These are phyloP conservation scores for Sclerotinia nivalis DNA, from an alignment of 2,329 filamentous ascomycete species.

Conservation along the genomic window DNA sequence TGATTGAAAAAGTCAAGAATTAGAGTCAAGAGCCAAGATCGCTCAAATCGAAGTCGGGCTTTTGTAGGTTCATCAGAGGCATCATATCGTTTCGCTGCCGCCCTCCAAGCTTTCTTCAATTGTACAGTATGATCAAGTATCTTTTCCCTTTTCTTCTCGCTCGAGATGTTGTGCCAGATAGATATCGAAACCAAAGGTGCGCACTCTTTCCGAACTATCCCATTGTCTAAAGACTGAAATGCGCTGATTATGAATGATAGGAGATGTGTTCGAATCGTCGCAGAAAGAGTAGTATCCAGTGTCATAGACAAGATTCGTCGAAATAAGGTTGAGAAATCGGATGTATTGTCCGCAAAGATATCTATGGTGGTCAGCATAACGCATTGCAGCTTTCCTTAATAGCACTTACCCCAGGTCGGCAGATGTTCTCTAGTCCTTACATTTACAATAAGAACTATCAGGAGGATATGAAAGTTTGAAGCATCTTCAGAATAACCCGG, in stretches of 20 bases:
- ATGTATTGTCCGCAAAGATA: slow-evolving; percentile 73
- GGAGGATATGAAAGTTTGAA: slow-evolving; percentile 86
- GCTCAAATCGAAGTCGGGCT: slow-evolving; percentile 81
- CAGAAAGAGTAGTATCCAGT: slow-evolving; percentile 67
- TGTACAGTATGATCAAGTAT: slow-evolving; percentile 72
- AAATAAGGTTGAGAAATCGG: slow-evolving; percentile 87
- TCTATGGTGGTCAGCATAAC: slow-evolving; percentile 47
- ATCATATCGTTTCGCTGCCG: slow-evolving; percentile 82
- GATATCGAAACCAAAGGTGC: slow-evolving; percentile 92
- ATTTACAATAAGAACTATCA: slow-evolving; percentile 83
- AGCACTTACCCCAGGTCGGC: slow-evolving; percentile 74
- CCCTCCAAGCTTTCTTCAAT: slow-evolving; percentile 87
- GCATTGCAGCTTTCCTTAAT: not conserved
- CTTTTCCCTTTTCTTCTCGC: slow-evolving; percentile 70
- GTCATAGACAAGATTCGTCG: slow-evolving; percentile 86
- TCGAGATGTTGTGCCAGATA: slow-evolving; percentile 91
- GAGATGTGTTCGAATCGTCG: slow-evolving; percentile 74
- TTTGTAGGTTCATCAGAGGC: slow-evolving; percentile 78
- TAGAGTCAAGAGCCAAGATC: slow-evolving; percentile 89
- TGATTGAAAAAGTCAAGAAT: slow-evolving; percentile 78
- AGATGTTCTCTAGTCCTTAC: slow-evolving; percentile 86
- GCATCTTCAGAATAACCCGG: slow-evolving; percentile 85
- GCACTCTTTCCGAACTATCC: slow-evolving; percentile 90
- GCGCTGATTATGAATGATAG: slow-evolving; percentile 86
- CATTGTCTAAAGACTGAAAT: slow-evolving; percentile 90